Base-by-base conservation (phyloP, 805 yeast genomes). In the Clavispora carvajalis region DNA sequence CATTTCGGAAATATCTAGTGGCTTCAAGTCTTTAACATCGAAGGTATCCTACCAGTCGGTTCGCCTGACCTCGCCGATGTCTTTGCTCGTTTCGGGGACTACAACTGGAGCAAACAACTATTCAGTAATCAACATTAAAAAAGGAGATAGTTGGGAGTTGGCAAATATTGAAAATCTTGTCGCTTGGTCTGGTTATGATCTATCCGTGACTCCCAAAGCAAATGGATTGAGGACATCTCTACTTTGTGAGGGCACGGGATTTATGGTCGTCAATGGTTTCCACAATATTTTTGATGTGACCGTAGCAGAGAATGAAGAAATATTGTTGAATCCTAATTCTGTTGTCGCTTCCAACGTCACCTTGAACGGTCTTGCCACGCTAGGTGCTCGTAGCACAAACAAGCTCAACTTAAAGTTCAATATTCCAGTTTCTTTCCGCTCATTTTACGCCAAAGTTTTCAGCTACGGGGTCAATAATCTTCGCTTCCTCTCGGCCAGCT, bases 161-260 rank as follows among this genome's bases (percentile, higher is more conserved):
- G 16, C 19, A 7, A 25, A 33, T 16, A 9, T 36, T 7, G 33
- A 37, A 3, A 16, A 29, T 34, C 36, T 48, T 13, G 37, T 41
- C 9, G 48, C 46, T 2, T 48, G 52, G 52, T 28, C 45, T 5
- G 51, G 51, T 2, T 34, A 24, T 18, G 50, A 48, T 31, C 17
- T 46, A 7, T 28, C 30, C 10, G 18, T 43, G 16, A 21, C 16
- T 4, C 39, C 33, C 12, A 13, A 16, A 12, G 4, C 17, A 24
- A 24, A 15, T 13, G 30, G 30, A 35, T 13, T 16, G 9, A n/a
- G 18, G 21, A 15, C 19, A 16, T 29, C 28, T 17, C 11, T 37
- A 22, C 17, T 9, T n/a, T 29, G 34, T 16, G 34, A 37, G n/a
- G 39, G 39, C 5, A 16, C 19, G 6, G 39, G 39, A 11, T 22